phyloP scores from a whole-genome alignment of 2,329 filamentous ascomycete genomes.

The Metarhizium sp. region DNA sequence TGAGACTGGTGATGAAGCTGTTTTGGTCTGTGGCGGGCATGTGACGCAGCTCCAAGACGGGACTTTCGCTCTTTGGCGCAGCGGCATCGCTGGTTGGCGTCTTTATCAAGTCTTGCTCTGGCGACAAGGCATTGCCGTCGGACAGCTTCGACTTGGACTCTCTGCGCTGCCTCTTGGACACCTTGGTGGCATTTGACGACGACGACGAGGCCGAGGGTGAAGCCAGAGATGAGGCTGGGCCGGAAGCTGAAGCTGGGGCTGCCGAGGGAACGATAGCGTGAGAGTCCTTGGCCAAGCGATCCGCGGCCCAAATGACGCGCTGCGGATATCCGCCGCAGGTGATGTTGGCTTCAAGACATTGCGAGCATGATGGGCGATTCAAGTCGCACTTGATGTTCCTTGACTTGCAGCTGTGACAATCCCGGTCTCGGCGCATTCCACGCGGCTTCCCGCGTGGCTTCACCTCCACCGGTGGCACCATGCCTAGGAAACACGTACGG shows the following conservation, averaged over 20 bases:
- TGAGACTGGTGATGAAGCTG: slow-evolving; percentile 13
- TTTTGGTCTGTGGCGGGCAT: slow-evolving; percentile 7
- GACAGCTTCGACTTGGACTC: slow-evolving; percentile 1
- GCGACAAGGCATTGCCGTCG: background rate
- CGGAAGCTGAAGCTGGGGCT: background rate
- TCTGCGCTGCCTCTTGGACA: background rate
- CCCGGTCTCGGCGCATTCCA: slow-evolving; percentile 19
- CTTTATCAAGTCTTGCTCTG: background rate
- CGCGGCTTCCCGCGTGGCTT: slow-evolving; percentile 15
- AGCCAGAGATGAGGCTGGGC: background rate
- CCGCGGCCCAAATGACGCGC: slow-evolving; percentile 19
- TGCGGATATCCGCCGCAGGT: slow-evolving; percentile 21
- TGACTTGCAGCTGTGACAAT: slow-evolving; percentile 16
- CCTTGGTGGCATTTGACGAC: background rate
- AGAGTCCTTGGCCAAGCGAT: slow-evolving; percentile 5
- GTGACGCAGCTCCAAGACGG: background rate
- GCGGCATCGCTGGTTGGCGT: slow-evolving; percentile 1
- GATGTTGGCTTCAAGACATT: slow-evolving; percentile 18
- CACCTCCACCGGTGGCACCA: slow-evolving; percentile 1
- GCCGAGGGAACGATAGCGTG: background rate
- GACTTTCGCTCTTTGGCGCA: background rate
- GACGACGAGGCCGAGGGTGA: too few species aligned
- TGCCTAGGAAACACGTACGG: background rate
- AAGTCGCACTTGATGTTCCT: slow-evolving; percentile 18
- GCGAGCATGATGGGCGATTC: slow-evolving; percentile 17